These are phyloP conservation scores for Naganishia onofrii DNA, from an alignment of 768 basidiomycete species.

Conservation along the genomic window DNA sequence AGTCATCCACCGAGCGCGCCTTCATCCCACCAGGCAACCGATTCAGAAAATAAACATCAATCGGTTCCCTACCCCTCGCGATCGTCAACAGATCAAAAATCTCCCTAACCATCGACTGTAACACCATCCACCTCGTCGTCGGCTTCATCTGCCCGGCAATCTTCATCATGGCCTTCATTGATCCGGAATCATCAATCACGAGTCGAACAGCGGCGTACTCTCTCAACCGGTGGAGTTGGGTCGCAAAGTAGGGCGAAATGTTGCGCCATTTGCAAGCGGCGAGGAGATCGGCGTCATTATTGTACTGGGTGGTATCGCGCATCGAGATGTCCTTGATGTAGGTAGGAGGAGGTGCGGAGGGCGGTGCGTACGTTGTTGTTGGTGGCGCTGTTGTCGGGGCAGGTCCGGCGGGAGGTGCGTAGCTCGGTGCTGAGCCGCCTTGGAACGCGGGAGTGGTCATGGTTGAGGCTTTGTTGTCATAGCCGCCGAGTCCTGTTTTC, in stretches of 20 bases:
- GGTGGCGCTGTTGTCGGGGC: slow-evolving; percentile 14
- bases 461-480: slow-evolving; percentile 1
- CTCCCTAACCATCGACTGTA: slow-evolving; percentile 35
- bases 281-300: slow-evolving; percentile 31
- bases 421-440: background rate
- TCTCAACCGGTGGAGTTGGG: slow-evolving; percentile 32
- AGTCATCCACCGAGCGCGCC: slow-evolving; percentile 26
- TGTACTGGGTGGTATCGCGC: slow-evolving; percentile 34
- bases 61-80: slow-evolving; percentile 32
- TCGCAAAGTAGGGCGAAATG: slow-evolving; percentile 36
- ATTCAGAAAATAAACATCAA: slow-evolving; percentile 34
- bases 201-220: slow-evolving; percentile 35
- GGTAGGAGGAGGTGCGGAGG: slow-evolving; percentile 25
- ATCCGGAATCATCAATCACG: slow-evolving; percentile 35
- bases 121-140: slow-evolving; percentile 30
- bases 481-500: background rate
- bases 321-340: slow-evolving; percentile 38
- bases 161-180: slow-evolving; percentile 36
- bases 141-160: slow-evolving; percentile 29
- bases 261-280: slow-evolving; percentile 32
- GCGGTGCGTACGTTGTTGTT: slow-evolving; percentile 3
- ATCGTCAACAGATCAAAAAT: slow-evolving; percentile 34
- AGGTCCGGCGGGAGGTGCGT: slow-evolving; percentile 15
- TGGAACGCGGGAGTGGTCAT: background rate
- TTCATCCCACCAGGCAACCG: slow-evolving; percentile 35